Evolutionary conservation across 257 asterid species (phyloP), one percentile per base, ranked within the genome.

Genomic region (Ilex aquifolium): DNA sequence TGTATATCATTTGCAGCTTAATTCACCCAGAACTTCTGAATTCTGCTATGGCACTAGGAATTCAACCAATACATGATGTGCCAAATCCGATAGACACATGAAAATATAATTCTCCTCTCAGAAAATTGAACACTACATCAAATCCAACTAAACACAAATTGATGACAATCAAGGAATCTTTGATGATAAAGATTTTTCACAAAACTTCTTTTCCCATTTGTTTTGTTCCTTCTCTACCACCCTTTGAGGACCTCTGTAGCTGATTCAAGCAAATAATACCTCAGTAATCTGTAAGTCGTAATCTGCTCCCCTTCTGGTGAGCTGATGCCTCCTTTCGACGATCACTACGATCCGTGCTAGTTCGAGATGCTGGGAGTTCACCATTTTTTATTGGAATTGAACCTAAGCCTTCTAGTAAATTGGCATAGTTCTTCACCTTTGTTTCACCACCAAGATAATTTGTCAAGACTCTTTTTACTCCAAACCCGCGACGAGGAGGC

Each of bases 391-490:
- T 74, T 9, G 83, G 69, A 68, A 62, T 68, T 14, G 90, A 57
- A 31, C 76, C 83, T 2, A 31, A 30, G 27, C 83, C 78, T 40
- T 74, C 82, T 46, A 64, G 55, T 61, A 65, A 67, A 65, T 63
- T 60, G 55, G 80, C 78, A 39, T 72, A 61, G 60, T 63, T 72
- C 77, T 77, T 82, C 30, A 64, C 75, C 76, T 81, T 83, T 13
- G 75, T 72, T 60, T 86, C 94, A 8, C 88, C 76, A 44, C 83
- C 84, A 2, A 92, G 91, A 69, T 87, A 88, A 72, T 83, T 86
- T 1, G 85, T 78, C 64, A 91, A 78, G 10, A 74, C 95, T 65
- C 87, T 76, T 68, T 83, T 89, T 0, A 85, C 96, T 51, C 95
- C 98, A 10, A 83, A 70, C 17, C 95, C 97, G 30, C 93, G 95